Evolutionary conservation across 2,329 filamentous ascomycete genomes (phyloP), one percentile per base, ranked within the genome.

Genomic region (Phoma sp.): DNA sequence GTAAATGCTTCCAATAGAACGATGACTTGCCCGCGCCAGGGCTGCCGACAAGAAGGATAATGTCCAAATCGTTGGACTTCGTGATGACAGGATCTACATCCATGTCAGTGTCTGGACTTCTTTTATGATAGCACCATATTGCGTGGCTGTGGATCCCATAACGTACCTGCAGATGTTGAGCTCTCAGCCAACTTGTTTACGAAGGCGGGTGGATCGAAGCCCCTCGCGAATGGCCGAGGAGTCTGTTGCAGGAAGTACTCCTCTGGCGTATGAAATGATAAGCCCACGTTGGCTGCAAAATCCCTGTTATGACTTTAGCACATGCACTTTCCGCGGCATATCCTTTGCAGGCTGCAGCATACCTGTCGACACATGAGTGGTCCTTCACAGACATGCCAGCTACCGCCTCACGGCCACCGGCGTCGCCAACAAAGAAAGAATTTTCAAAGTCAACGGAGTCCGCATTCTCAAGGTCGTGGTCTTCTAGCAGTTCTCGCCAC

Each of bases 11-110:
- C 86, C 88, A 91, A 76, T 89, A 97, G 68, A 95, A 96, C 0
- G 92, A 93, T 32, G 91, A 96, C 76, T 99, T 98, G 15, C 95
- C 95, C 2, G 92, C 87, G 1, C 91, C 93, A 0, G 95, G 95
- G 40, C 90, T 91, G 1, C 95, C 95, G 68, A 91, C 93, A 72
- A 96, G 91, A 7, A 98, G 75, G 20, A 98, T 84, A 12, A 98
- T 79, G 49, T 97, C 93, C 60, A 86, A 74, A 5, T 83, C 73
- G 65, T 88, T 85, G 45, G 80, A 83, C 76, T 87, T 91, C 39
- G 83, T 79, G 60, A 84, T 79, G 6, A 70, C 66, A 36, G 59
- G 66, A 56, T 57, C 73, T 69, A 42, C 32, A 42, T 28, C 38
- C 55, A 42, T 53, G 47, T 74, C 63, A 73, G 62, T 46, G 45